Conservation (phyloP, 2,329 filamentous ascomycete genomes). For the Aurifilum marmelostoma region DNA sequence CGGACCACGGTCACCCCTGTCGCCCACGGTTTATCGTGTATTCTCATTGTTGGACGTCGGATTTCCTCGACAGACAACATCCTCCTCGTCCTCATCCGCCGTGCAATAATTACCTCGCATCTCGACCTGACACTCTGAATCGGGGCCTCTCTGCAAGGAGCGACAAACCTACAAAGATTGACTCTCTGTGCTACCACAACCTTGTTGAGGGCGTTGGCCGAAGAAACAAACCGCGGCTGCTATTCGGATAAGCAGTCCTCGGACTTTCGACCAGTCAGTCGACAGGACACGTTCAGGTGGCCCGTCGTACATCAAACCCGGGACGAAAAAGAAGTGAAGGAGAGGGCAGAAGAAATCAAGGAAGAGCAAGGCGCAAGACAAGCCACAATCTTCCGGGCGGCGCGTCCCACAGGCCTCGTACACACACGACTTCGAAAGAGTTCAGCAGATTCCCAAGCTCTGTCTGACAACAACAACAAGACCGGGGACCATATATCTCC, state of each 20-base stretch:
- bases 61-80: neutral
- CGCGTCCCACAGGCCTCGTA: neutral
- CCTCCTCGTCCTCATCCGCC: neutral
- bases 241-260: neutral
- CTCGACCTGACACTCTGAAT: constrained; percentile 15
- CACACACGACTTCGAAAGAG: neutral
- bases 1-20: constrained; percentile 30
- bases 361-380: neutral
- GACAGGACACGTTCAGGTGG: neutral
- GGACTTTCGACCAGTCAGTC: no score
- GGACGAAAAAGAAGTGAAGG: neutral
- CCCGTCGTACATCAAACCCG: neutral
- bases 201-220: neutral
- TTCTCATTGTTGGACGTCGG: constrained; percentile 9
- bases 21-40: constrained; percentile 12
- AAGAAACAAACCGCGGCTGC: neutral
- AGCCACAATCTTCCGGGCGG: neutral
- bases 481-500: constrained; percentile 1
- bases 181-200: constrained; percentile 22
- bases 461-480: neutral
- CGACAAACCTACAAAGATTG: neutral
- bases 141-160: constrained; percentile 12
- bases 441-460: neutral
- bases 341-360: neutral
- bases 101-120: constrained; percentile 14